Evolutionary conservation across 2,329 filamentous ascomycete genomes (phyloP), one percentile per base, ranked within the genome.

Genomic region (Claviceps paspali): DNA sequence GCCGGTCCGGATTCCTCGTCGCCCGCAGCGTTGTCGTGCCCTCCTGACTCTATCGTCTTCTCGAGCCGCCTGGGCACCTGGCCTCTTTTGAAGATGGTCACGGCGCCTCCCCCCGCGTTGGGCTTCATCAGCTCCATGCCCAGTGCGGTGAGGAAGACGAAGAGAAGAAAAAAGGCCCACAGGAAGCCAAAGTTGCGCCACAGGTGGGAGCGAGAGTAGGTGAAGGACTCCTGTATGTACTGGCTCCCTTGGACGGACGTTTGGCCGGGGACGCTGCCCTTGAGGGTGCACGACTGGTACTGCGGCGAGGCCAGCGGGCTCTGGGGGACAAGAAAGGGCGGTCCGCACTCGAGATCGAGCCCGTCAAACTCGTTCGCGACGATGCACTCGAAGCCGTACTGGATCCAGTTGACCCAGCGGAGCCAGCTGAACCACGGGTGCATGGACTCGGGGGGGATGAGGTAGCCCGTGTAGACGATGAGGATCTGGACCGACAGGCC

Each of bases 151-250:
- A 88, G 57, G 9, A 77, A 45, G 10, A 92, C 70, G 50, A 88
- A 92, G 5, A 85, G 67, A 1, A 83, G 64, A 1, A 75, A 71
- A 45, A 84, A 91, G 0, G 79, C 82, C 46, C 87, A 75, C 1
- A 91, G 58, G 3, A 87, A 76, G 23, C 79, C 82, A 49, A 82
- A 85, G 52, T 88, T 86, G 3, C 82, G 74, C 79, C 79, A 83
- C 6, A 78, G 57, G 46, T 83, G 68, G 1, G 60, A 56, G 2
- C 67, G 57, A 4, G 57, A 61, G 50, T 82, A 83, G 2, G 59
- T 53, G 44, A 71, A 79, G 4, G 57, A 52, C 55, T 62, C 7
- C 55, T 55, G 17, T 47, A 82, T 60, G 36, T 77, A 82, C 0
- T 56, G 58, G 11, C 67, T 61, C 0, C 79, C 79, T 0, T 59